Percentiles rank a stretch among this genome's conserved stretches.
These are phyloP conservation scores for Aspergillus incahuasiensis DNA, from an alignment of 495 filamentous ascomycete genomes.

Conservation along the genomic window DNA sequence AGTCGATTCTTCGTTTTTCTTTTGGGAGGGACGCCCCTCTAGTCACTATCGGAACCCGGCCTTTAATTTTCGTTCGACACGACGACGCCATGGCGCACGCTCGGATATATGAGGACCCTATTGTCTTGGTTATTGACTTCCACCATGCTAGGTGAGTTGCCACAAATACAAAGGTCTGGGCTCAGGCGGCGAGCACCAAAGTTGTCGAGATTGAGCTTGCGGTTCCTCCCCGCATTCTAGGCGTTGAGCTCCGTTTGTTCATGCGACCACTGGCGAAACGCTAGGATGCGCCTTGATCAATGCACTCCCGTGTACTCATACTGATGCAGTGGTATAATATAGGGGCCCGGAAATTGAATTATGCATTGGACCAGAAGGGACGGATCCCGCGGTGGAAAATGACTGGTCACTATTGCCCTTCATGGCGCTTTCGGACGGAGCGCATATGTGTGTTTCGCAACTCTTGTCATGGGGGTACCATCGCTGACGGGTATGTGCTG, in stretches of 20 bases:
- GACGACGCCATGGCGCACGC: constrained; percentile 30
- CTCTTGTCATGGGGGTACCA: background rate
- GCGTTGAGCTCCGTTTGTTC: background rate
- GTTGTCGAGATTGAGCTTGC: background rate
- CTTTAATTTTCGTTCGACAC: constrained; percentile 11
- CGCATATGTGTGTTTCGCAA: constrained; percentile 68
- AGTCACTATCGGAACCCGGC: constrained; percentile 3
- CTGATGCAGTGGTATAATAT: constrained; percentile 6
- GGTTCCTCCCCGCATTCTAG: background rate
- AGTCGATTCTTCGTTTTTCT: constrained; percentile 20
- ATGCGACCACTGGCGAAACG: background rate
- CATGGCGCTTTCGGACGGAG: constrained; percentile 96
- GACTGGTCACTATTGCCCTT: constrained; percentile 93
- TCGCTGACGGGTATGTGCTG: background rate
- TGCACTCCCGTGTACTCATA: background rate
- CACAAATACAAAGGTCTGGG: background rate
- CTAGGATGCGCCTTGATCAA: background rate
- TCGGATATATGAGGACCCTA: constrained; percentile 38
- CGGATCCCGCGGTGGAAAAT: constrained; percentile 77
- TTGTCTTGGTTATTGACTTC: constrained; percentile 92
- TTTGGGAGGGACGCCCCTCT: constrained; percentile 5
- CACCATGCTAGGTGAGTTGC: constrained; percentile 76
- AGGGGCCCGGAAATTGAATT: constrained; percentile 92
- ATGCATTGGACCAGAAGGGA: constrained; percentile 80
- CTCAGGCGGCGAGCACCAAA: background rate